Percentiles rank a stretch among this genome's conserved stretches.
Evolutionary conservation across 768 basidiomycete species (phyloP).

Genomic region (Boletus eberwhitei): DNA sequence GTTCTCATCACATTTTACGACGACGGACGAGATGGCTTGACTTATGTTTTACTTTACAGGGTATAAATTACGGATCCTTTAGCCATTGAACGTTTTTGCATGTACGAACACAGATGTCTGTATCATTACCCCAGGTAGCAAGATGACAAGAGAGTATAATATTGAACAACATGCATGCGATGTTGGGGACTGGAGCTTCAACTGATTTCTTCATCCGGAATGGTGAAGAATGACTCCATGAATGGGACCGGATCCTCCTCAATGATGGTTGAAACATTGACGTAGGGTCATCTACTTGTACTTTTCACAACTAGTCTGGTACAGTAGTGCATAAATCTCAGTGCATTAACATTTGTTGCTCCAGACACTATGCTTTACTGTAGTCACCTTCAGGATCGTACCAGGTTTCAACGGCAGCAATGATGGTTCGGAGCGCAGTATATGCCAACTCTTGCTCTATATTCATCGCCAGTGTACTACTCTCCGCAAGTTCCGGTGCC

Average conservation of each 20-base stretch:
- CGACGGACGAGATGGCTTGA: neutral
- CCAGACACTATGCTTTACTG: too few species aligned
- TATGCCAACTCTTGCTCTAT: conserved; percentile 92
- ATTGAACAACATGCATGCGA: neutral
- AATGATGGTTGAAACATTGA: conserved; percentile 93
- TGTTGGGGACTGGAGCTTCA: conserved; percentile 82
- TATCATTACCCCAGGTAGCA: conserved; percentile 15
- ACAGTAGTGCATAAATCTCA: too few species aligned
- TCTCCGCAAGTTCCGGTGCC: conserved; percentile 61
- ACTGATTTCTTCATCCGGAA: conserved; percentile 94
- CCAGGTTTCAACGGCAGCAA: conserved; percentile 94
- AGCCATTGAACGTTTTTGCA: conserved; percentile 14
- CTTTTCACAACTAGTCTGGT: too few species aligned
- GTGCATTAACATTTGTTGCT: too few species aligned
- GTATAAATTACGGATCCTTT: conserved; percentile 30
- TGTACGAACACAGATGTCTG: conserved; percentile 20
- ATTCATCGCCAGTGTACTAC: conserved; percentile 66
- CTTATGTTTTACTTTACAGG: conserved; percentile 22
- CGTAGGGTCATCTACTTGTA: too few species aligned
- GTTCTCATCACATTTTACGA: conserved; percentile 24
- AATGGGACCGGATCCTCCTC: conserved; percentile 95
- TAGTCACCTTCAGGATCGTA: too few species aligned
- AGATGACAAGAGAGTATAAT: conserved; percentile 1
- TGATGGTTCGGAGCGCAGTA: conserved; percentile 91
- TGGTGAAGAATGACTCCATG: conserved; percentile 98